Evolutionary conservation across 2,329 filamentous ascomycete species (phyloP), one percentile per base, ranked within the genome.

Genomic region (Botrytis byssoidea): DNA sequence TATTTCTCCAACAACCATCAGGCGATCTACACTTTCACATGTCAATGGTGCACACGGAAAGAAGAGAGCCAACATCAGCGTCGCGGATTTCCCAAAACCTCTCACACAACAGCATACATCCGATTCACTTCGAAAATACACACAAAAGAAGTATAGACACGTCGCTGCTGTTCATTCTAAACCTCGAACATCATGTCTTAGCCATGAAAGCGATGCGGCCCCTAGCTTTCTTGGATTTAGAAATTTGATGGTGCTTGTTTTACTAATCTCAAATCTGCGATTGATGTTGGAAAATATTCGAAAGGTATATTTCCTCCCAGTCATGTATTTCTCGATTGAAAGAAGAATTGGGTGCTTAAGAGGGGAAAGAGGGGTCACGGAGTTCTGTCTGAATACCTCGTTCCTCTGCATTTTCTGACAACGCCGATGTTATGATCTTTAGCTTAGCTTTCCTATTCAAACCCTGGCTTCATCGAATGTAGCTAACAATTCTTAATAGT

Each of bases 171-270:
- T 97, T 51, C 96, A 99, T 83, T 90, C 90, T 12, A 82, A 88
- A 78, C 83, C 88, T 55, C 89, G 90, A 74, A 89, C 92, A 12
- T 97, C 95, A 37, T 94, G 92, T 79, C 86, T 98, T 66, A 97
- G 94, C 83, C 92, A 95, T 79, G 96, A 98, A 81, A 89, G 93
- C 2, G 84, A 88, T 64, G 85, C 66, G 22, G 86, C 90, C 3
- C 93, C 95, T 35, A 97, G 93, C 82, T 98, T 98, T 81, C 84
- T 97, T 25, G 96, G 96, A 0, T 98, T 99, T 81, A 88, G 95
- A 74, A 99, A 99, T 81, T 88, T 99, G 76, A 97, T 98, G 93
- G 93, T 97, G 57, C 91, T 98, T 80, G 93, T 98, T 55, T 84
- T 97, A 75, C 90, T 98, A 80, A 94, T 95, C 68, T 96, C 95